These are phyloP conservation scores for Rhododendron molle DNA, from an alignment of 148 eudicot species.

Conservation along the genomic window DNA sequence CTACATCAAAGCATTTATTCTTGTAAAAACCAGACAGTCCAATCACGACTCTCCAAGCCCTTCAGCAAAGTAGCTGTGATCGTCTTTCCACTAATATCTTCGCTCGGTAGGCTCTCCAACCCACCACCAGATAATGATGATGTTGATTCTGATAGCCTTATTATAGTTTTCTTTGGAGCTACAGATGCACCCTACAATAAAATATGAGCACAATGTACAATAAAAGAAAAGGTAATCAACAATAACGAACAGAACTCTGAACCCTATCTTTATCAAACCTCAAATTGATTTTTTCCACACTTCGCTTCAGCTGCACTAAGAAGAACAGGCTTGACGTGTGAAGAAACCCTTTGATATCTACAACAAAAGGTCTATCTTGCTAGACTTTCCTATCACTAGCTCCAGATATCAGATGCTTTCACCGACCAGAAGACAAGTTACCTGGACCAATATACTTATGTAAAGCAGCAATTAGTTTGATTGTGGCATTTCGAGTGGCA, in stretches of 20 bases:
- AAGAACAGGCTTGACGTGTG: constrained; percentile 96
- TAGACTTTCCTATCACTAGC: background rate
- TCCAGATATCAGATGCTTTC: background rate
- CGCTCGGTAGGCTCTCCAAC: constrained; percentile 82
- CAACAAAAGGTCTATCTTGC: constrained; percentile 6
- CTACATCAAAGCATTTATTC: background rate
- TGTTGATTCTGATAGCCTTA: constrained; percentile 54
- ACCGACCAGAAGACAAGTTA: constrained; percentile 20
- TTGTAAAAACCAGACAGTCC: constrained; percentile 59
- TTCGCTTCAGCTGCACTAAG: constrained; percentile 95
- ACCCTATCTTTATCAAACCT: constrained; percentile 34
- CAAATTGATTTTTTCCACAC: constrained; percentile 91
- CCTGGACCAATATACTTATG: constrained; percentile 98
- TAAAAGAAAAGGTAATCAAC: background rate
- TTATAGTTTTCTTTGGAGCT: constrained; percentile 81
- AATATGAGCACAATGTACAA: background rate
- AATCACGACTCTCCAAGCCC: constrained; percentile 90
- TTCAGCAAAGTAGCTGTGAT: constrained; percentile 77
- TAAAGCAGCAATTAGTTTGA: constrained; percentile 79
- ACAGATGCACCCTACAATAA: constrained; percentile 63
- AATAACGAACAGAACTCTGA: background rate
- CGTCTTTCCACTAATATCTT: constrained; percentile 95
- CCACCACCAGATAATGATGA: constrained; percentile 63
- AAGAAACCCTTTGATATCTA: constrained; percentile 91
- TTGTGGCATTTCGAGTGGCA: constrained; percentile 91